These are phyloP conservation scores for Phenoliferia sp. DNA, from an alignment of 1,284 basidiomycete species.

Conservation along the genomic window DNA sequence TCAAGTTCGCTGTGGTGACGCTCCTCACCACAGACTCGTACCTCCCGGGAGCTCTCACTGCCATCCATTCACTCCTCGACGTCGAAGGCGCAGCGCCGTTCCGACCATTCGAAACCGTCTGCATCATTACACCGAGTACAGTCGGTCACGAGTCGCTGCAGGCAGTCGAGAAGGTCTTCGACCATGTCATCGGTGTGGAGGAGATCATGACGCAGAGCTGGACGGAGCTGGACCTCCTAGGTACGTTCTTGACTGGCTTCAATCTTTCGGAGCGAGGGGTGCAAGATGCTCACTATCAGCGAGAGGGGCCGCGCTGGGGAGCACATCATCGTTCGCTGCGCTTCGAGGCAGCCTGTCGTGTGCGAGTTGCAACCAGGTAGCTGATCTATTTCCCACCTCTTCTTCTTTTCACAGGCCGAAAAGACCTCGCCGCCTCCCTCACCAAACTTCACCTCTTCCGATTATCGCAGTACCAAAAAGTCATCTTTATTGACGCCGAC, in stretches of 20 bases:
- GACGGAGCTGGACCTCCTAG: slow-evolving; percentile 69
- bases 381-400: too few relatives aligned
- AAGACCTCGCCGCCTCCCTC: slow-evolving; percentile 82
- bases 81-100: slow-evolving; percentile 49
- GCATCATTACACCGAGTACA: slow-evolving; percentile 87
- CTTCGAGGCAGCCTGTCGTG: too few relatives aligned
- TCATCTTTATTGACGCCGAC: slow-evolving; percentile 95
- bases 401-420: slow-evolving; percentile 60
- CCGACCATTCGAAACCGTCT: slow-evolving; percentile 71
- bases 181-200: slow-evolving; percentile 86
- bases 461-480: slow-evolving; percentile 74
- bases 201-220: slow-evolving; percentile 60
- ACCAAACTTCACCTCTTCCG: slow-evolving; percentile 95
- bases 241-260: slow-evolving; percentile 61
- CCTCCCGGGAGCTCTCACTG: slow-evolving; percentile 82
- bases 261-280: too few relatives aligned
- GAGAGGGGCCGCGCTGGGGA: not conserved
- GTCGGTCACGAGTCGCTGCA: slow-evolving; percentile 82
- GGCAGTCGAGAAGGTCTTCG: slow-evolving; percentile 70
- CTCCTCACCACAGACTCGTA: slow-evolving; percentile 85
- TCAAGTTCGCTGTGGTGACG: slow-evolving; percentile 46
- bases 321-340: too few relatives aligned
- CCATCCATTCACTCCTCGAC: slow-evolving; percentile 75
- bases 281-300: too few relatives aligned
- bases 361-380: too few relatives aligned